Evolutionary conservation across 495 filamentous ascomycete species (phyloP), one percentile per base, ranked within the genome.

Genomic region (Bathelium albidoporum): DNA sequence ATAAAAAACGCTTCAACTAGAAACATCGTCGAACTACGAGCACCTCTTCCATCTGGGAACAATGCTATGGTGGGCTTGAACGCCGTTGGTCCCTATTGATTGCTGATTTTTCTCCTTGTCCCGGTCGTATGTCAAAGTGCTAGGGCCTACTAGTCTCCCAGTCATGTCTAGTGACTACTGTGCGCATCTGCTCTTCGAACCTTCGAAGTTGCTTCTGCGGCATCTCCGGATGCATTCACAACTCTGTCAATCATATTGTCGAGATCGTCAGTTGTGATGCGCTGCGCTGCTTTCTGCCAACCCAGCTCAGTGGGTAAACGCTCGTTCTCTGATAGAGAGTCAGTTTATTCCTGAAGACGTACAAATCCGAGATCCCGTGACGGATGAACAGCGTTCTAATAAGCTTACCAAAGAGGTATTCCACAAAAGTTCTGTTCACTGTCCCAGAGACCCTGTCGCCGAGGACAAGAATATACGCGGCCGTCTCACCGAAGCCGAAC

Each of bases 401-500:
- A 20, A 20, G 22, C 44, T 49, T 49, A 49, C 44, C 0, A 63
- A 82, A 82, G n/a, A 79, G 68, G 63, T 75, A 81, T 52, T 80
- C 73, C 5, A 80, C 74, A 49, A 71, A 72, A 1, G 22, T 31
- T 65, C 74, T 69, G 2, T 73, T 72, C 7, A 76, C 78, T 0
- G 72, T 77, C 5, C 68, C 74, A 10, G 69, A 32, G 24, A 64
- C 53, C 39, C 71, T 72, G 62, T 81, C 75, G 1, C 80, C 81
- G 22, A 83, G 67, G 1, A 74, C 68, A 16, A 77, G 58, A 22
- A 82, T 66, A 44, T 78, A 76, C 22, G 80, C 79, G 16, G 75
- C 75, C 1, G 73, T 65, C 72, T 82, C 81, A 1, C 77, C 80
- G 4, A 78, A 61, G 43, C 72, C 78, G 64, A 81, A 80, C 3